Evolutionary conservation across 2,329 filamentous ascomycete species (phyloP), one percentile per base, ranked within the genome.

Genomic region (Sporothrix brunneoviolacea): DNA sequence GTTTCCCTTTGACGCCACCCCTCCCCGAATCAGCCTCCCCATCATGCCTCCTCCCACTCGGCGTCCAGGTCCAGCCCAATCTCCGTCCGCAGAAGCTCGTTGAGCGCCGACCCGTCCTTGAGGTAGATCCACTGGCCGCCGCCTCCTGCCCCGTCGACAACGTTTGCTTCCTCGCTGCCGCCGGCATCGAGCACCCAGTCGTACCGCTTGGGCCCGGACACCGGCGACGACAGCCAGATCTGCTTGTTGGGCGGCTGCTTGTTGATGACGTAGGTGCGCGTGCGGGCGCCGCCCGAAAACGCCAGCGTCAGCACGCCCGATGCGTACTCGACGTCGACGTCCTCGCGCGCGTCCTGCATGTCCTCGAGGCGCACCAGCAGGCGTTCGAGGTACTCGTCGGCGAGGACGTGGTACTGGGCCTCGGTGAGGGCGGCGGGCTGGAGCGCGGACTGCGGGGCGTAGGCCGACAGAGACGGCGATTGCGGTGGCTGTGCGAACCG

Each of bases 201-300:
- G 71, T 85, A 98, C 52, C 91, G 84, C 71, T 96, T 96, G 13
- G 93, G 93, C 0, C 93, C 93, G 6, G 88, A 91, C 48, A 89
- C 74, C 4, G 93, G 93, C 38, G 89, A 95, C 33, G 88, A 93
- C 40, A 97, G 81, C 93, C 93, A 98, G 64, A 98, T 95, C 65
- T 86, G 93, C 74, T 90, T 93, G 75, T 96, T 97, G 18, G 91
- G 90, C 0, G 93, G 93, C 68, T 98, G 93, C 70, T 98, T 98
- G 79, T 98, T 98, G 70, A 98, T 79, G 54, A 98, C 88, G 65
- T 94, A 98, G 27, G 82, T 91, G 55, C 91, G 90, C 45, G 81
- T 73, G 12, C 76, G 72, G 1, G 82, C 80, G 59, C 35, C 24
- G 7, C 42, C 30, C 21, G 43, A 32, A 16, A 46, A 53, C 30